A percentile compares a stretch with the other conserved stretches of the same genome.
phyloP scores from a whole-genome alignment of 108 stramenopile species.

The Cyclotella atomus region DNA sequence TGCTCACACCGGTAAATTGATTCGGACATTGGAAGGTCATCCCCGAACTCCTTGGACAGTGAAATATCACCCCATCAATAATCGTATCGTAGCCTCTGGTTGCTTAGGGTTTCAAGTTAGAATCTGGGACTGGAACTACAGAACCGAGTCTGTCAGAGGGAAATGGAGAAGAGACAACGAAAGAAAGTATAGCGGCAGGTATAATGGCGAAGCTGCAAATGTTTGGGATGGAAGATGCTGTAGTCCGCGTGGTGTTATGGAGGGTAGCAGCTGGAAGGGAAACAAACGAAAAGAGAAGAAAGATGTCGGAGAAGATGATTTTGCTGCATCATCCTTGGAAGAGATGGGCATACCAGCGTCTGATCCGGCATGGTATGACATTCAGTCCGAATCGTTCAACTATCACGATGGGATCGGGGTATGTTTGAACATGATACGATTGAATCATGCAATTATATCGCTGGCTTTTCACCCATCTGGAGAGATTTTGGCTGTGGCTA shows the following conservation, averaged over 20 bases:
- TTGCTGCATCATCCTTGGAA: conserved; percentile 15
- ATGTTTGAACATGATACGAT: conserved; percentile 84
- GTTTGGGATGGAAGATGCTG: neutral
- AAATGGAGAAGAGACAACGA: conserved; percentile 26
- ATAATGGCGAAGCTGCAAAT: conserved; percentile 6
- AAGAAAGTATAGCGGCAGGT: conserved; percentile 30
- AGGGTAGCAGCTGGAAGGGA: conserved; percentile 3
- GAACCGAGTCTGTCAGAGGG: conserved; percentile 26
- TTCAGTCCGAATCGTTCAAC: conserved; percentile 44
- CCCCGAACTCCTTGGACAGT: conserved; percentile 99
- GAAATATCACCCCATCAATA: conserved; percentile 90
- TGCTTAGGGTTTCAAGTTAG: conserved; percentile 95
- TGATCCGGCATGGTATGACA: conserved; percentile 55
- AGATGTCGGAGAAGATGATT: conserved; percentile 41
- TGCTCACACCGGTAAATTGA: conserved; percentile 63
- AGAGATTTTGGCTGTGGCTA: conserved; percentile 88
- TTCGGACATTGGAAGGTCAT: conserved; percentile 88
- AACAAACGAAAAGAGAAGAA: neutral
- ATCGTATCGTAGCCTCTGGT: conserved; percentile 87
- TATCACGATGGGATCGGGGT: conserved; percentile 46
- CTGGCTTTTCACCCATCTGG: conserved; percentile 94
- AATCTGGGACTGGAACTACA: conserved; percentile 91
- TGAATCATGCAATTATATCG: conserved; percentile 92
- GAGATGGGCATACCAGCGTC: conserved; percentile 40
- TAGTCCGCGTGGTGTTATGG: conserved; percentile 37